Evolutionary conservation across 306 rosid genomes (phyloP).

Genomic region (Ziziphus jujuba): DNA sequence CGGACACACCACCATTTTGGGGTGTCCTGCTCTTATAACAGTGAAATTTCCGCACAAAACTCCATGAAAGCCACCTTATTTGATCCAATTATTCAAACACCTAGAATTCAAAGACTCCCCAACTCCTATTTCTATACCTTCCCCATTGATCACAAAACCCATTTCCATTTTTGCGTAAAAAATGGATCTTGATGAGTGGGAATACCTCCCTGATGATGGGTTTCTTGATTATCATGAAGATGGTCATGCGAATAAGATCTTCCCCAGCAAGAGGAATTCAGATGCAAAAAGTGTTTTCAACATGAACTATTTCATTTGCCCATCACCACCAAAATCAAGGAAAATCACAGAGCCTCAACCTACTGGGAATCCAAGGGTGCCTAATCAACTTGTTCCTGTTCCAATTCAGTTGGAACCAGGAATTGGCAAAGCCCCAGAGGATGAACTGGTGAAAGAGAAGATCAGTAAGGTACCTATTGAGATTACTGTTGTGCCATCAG

Average conservation of each 20-base stretch:
- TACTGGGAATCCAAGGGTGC: slow-evolving; percentile 26
- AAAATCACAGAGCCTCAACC: slow-evolving; percentile 23
- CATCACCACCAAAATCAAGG: slow-evolving; percentile 47
- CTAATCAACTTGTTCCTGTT: slow-evolving; percentile 23
- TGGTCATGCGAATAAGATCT: slow-evolving; percentile 35
- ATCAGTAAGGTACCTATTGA: slow-evolving; percentile 7
- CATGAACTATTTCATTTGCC: slow-evolving; percentile 53
- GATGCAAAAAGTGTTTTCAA: slow-evolving; percentile 38
- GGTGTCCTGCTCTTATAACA: neutral
- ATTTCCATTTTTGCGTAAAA: neutral
- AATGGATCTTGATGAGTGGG: slow-evolving; percentile 87
- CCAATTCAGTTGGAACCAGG: slow-evolving; percentile 19
- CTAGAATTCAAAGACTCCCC: slow-evolving; percentile 19
- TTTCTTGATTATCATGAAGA: slow-evolving; percentile 55
- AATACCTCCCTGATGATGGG: slow-evolving; percentile 56
- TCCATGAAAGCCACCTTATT: slow-evolving; percentile 53
- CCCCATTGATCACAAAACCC: slow-evolving; percentile 12
- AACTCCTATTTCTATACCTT: neutral
- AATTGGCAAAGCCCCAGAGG: neutral
- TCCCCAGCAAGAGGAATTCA: slow-evolving; percentile 27
- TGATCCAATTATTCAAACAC: slow-evolving; percentile 27
- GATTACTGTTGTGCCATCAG: slow-evolving; percentile 5
- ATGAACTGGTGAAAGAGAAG: slow-evolving; percentile 23
- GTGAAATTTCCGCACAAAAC: slow-evolving; percentile 37
- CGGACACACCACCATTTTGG: slow-evolving; percentile 16